Conservation (phyloP, 768 basidiomycete species). For the Xerocomellus dryophilus region DNA sequence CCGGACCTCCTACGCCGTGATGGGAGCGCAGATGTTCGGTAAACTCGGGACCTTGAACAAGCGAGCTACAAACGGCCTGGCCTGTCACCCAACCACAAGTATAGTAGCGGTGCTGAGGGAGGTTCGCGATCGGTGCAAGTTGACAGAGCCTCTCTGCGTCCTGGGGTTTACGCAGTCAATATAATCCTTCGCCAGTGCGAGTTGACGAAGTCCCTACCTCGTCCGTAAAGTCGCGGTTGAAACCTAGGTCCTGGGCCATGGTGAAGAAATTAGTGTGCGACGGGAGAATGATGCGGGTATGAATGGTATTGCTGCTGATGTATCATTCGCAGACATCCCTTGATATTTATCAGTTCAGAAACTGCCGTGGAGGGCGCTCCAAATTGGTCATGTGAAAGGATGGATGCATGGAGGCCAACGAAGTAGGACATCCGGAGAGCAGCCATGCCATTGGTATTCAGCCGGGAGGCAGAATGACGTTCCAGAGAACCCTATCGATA, state of each 20-base stretch:
- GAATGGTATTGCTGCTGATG: conserved; percentile 5
- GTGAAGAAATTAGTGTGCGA: neutral
- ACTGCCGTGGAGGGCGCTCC: conserved; percentile 19
- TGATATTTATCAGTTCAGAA: conserved; percentile 20
- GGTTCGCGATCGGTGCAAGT: neutral
- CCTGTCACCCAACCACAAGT: conserved; percentile 16
- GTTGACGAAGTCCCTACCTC: conserved; percentile 2
- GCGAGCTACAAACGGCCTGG: neutral
- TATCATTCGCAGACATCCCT: neutral
- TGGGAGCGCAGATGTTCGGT: conserved; percentile 20
- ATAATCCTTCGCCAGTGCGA: neutral
- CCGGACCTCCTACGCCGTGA: conserved; percentile 23
- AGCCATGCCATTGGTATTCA: conserved; percentile 12
- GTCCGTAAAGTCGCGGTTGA: conserved; percentile 7
- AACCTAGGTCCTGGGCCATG: conserved; percentile 1
- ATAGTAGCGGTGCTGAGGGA: conserved; percentile 8
- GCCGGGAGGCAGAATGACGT: conserved; percentile 1
- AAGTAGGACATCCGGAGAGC: conserved; percentile 11
- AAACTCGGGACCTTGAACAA: conserved; percentile 9
- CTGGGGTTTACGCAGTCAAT: conserved; percentile 10
- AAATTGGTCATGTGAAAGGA: conserved; percentile 17
- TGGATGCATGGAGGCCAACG: conserved; percentile 13
- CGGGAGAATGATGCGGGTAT: neutral
- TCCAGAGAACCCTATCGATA: conserved; percentile 8
- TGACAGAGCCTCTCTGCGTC: neutral